phyloP scores from a whole-genome alignment of 2,329 filamentous ascomycete genomes.

The Nakataea oryzae region DNA sequence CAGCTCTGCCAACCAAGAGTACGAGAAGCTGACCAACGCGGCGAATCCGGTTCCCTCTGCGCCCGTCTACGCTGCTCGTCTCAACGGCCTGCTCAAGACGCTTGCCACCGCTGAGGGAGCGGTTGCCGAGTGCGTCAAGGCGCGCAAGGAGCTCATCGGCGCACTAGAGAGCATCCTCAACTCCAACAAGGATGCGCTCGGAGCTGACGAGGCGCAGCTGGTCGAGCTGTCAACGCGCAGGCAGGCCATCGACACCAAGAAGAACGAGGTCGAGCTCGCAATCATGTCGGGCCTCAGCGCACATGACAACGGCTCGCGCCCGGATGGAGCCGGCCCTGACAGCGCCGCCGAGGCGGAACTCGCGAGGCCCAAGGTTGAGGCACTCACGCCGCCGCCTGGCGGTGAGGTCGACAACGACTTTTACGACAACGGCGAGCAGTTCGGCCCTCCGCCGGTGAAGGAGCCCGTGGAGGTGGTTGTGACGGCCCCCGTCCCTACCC shows the following conservation, averaged over 20 bases:
- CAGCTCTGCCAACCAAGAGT: constrained; percentile 68
- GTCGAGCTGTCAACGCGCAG: constrained; percentile 56
- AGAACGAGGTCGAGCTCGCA: constrained; percentile 78
- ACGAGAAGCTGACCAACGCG: constrained; percentile 68
- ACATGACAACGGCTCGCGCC: background rate
- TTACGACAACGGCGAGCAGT: constrained; percentile 4
- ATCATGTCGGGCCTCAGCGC: constrained; percentile 71
- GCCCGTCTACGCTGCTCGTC: constrained; percentile 81
- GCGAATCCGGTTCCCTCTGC: constrained; percentile 60
- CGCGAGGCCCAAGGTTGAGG: constrained; percentile 17
- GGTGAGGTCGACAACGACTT: constrained; percentile 25
- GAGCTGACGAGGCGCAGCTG: constrained; percentile 58
- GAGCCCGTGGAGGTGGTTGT: background rate
- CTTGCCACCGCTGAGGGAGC: constrained; percentile 82
- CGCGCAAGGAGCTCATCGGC: constrained; percentile 64
- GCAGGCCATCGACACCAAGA: constrained; percentile 65
- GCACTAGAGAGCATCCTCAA: constrained; percentile 76
- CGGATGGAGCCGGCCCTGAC: constrained; percentile 39
- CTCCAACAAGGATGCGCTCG: constrained; percentile 58
- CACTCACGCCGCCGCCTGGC: constrained; percentile 69
- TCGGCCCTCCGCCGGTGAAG: constrained; percentile 7
- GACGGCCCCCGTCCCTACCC: background rate
- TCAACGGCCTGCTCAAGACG: constrained; percentile 82
- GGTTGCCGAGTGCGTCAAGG: constrained; percentile 81
- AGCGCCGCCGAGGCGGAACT: constrained; percentile 64